phyloP scores from a whole-genome alignment of 139 green algal species.

The Micractinium conductrix region DNA sequence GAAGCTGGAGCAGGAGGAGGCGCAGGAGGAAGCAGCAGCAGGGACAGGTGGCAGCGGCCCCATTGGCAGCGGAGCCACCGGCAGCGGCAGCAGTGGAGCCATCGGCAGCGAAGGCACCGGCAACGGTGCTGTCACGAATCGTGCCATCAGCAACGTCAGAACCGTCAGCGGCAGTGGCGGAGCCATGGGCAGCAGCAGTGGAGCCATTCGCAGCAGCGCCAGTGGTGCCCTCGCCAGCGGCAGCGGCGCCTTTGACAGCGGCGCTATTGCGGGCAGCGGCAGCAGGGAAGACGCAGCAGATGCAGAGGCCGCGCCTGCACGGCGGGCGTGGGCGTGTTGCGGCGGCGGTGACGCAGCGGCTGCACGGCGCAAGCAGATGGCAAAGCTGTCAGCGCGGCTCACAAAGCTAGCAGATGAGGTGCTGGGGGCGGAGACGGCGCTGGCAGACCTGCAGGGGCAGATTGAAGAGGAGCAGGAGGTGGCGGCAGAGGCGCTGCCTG shows the following conservation, averaged over 20 bases:
- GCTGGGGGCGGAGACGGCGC: background rate
- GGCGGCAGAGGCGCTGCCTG: slow-evolving; percentile 6
- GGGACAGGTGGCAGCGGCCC: background rate
- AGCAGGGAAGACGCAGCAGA: no score
- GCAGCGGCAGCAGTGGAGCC: background rate
- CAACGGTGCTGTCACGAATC: no score
- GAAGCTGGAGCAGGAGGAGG: background rate
- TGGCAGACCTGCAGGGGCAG: slow-evolving; percentile 5
- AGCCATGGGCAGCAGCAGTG: no score
- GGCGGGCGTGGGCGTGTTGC: no score
- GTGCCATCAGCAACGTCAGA: no score
- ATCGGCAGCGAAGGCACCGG: no score
- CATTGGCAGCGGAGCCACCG: background rate
- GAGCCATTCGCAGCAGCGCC: no score
- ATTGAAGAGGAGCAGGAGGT: background rate
- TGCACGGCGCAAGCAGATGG: background rate
- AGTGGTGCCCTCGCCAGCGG: no score
- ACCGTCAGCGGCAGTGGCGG: no score
- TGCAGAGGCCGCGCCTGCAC: no score
- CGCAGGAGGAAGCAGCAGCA: background rate
- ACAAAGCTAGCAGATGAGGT: background rate
- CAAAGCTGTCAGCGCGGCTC: background rate
- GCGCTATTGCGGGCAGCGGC: no score
- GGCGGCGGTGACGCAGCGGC: no score
- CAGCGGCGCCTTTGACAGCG: background rate